phyloP scores from a whole-genome alignment of 805 yeast species.

The Candida arabinofermentans region DNA sequence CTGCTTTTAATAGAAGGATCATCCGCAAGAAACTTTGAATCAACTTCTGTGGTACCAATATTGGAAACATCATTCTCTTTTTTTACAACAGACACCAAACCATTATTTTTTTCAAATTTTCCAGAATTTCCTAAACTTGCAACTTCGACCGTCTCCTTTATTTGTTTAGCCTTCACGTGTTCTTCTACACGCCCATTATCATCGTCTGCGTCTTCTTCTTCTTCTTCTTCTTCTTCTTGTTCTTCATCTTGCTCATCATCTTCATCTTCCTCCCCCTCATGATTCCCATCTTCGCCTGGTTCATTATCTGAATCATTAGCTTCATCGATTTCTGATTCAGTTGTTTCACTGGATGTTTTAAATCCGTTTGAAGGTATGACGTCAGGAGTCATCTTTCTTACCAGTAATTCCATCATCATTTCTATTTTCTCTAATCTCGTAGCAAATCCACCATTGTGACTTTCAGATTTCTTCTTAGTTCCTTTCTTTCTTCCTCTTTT shows the following conservation, averaged over 20 bases:
- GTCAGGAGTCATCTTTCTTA: conserved; percentile 16
- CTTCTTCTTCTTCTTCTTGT: conserved; percentile 3
- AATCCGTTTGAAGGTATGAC: neutral
- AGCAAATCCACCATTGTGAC: conserved; percentile 18
- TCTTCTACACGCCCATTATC: neutral
- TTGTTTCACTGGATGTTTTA: neutral
- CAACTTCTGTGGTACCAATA: too few relatives aligned
- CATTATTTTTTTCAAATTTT: too few relatives aligned
- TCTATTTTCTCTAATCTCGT: conserved; percentile 33
- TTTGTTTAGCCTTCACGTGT: too few relatives aligned
- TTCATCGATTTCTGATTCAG: neutral
- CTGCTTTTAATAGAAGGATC: neutral
- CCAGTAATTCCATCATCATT: conserved; percentile 27
- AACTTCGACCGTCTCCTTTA: too few relatives aligned
- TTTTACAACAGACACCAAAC: too few relatives aligned
- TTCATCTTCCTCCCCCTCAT: conserved; percentile 2
- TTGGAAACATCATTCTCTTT: too few relatives aligned
- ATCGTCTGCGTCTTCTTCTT: neutral
- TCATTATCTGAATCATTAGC: neutral
- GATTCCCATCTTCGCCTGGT: neutral
- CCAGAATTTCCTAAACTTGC: too few relatives aligned
- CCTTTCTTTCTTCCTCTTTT: too few relatives aligned
- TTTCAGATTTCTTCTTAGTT: neutral
- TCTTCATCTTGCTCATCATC: conserved; percentile 1
- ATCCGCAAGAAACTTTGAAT: too few relatives aligned